Evolutionary conservation across 2,329 filamentous ascomycete genomes (phyloP), one percentile per base, ranked within the genome.

Genomic region (Macroventuria anomochaeta): DNA sequence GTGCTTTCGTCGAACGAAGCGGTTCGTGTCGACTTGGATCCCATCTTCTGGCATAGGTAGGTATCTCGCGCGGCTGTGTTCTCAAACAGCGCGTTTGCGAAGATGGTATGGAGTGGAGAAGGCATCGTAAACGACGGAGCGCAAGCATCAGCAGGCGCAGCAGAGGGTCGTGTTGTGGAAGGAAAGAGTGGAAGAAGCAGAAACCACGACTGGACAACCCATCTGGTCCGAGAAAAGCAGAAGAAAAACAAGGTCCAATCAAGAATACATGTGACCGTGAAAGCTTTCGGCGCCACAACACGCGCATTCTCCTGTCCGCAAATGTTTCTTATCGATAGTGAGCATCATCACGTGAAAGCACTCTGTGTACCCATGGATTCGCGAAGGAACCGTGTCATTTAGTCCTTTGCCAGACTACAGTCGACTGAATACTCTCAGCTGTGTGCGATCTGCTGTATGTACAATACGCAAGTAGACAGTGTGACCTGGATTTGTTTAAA

Each of bases 21-120:
- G 57, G 12, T 5, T n/a, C 44, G 34, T 67, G 56, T n/a, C 43
- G 43, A 5, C 65, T 64, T 8, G 70, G 70, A 44, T 71, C 53
- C 69, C 69, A 73, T 61, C 37, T 32, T 39, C 57, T 61, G 20
- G 60, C 10, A 17, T 67, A 68, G n/a, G 36, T 32, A 3, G 69
- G 63, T 25, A 67, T 63, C 17, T 40, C 36, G 8, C 57, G 57
- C 15, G 70, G 69, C 23, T 56, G 41, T n/a, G 68, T 70, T 28
- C 56, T 66, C 26, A 73, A 31, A 6, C 51, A 57, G 43, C 69
- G 68, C 17, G 39, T 43, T 33, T 64, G 65, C 23, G 55, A 46
- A 41, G 21, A 37, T 39, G 34, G 53, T 41, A 53, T 40, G 49
- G 61, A 61, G 61, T 57, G 54, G 48, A 58, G 59, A 59, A 59